Conservation (phyloP, 164 flowering plant genomes). For the Piper longum region DNA sequence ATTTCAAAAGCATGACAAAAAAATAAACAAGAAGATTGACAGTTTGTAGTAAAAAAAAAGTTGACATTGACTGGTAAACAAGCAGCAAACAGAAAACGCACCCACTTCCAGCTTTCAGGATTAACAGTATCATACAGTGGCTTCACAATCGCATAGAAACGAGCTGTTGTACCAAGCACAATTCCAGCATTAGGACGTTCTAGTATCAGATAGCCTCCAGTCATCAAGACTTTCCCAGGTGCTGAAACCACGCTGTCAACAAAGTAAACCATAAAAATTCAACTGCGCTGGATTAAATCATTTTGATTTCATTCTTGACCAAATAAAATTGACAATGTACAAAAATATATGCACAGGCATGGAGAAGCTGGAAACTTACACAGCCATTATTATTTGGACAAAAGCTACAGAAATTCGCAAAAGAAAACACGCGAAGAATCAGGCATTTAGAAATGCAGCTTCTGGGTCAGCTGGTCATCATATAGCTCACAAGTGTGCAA, state of each 20-base stretch:
- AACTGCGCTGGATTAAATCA: too few species aligned
- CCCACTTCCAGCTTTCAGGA: slow-evolving; percentile 83
- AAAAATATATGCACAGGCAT: neutral
- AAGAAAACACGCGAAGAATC: too few species aligned
- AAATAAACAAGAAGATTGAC: neutral
- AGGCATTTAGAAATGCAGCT: too few species aligned
- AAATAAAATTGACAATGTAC: too few species aligned
- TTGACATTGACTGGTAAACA: neutral
- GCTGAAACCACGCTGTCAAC: slow-evolving; percentile 71
- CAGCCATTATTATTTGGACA: neutral
- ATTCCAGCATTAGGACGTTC: slow-evolving; percentile 95
- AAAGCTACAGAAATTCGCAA: too few species aligned
- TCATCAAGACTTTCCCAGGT: slow-evolving; percentile 96
- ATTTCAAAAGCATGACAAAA: neutral
- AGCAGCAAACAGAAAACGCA: slow-evolving; percentile 8
- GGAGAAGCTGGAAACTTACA: neutral
- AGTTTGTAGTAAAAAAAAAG: neutral
- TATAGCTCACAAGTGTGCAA: too few species aligned
- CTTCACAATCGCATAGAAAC: slow-evolving; percentile 80
- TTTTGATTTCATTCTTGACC: too few species aligned
- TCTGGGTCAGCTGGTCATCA: too few species aligned
- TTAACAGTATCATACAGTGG: slow-evolving; percentile 45
- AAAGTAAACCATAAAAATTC: neutral
- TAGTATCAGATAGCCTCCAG: slow-evolving; percentile 86
- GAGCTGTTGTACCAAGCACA: slow-evolving; percentile 79